phyloP scores from a whole-genome alignment of 139 green algal species.

The Ettlia oleoabundans region DNA sequence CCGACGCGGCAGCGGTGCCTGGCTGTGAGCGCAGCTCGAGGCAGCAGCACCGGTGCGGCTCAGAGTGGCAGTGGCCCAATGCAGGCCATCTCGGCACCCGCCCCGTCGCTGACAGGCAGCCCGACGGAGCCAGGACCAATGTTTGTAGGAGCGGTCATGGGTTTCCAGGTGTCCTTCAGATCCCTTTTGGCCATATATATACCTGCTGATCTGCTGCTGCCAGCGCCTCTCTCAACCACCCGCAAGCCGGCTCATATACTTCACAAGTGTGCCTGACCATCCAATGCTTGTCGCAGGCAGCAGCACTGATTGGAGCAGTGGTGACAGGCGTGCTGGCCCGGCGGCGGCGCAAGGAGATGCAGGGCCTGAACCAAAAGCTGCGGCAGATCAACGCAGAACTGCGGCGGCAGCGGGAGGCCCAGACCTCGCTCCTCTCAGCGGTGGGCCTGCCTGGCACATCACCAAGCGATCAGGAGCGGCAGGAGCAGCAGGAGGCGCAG shows the following conservation, averaged over 20 bases:
- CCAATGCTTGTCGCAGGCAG: constrained; percentile 30
- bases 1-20: too few relatives aligned
- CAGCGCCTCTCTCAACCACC: too few relatives aligned
- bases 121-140: neutral
- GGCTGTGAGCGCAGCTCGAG: too few relatives aligned
- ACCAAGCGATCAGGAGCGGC: neutral
- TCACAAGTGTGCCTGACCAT: too few relatives aligned
- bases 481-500: neutral
- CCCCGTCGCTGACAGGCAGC: too few relatives aligned
- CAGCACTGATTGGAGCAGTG: constrained; percentile 46
- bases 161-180: neutral
- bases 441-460: neutral
- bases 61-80: too few relatives aligned
- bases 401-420: constrained; percentile 23
- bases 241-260: too few relatives aligned
- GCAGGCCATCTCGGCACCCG: too few relatives aligned
- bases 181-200: too few relatives aligned
- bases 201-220: too few relatives aligned
- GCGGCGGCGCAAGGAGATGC: constrained; percentile 43
- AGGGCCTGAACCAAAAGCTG: constrained; percentile 50
- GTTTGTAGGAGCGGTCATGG: neutral
- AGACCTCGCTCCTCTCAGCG: constrained; percentile 3
- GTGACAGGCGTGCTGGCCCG: constrained; percentile 51
- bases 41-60: too few relatives aligned
- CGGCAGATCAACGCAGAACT: constrained; percentile 58